Base-by-base conservation (phyloP, 192 early-diverging fungal genomes). In the Mortierella hygrophila region DNA sequence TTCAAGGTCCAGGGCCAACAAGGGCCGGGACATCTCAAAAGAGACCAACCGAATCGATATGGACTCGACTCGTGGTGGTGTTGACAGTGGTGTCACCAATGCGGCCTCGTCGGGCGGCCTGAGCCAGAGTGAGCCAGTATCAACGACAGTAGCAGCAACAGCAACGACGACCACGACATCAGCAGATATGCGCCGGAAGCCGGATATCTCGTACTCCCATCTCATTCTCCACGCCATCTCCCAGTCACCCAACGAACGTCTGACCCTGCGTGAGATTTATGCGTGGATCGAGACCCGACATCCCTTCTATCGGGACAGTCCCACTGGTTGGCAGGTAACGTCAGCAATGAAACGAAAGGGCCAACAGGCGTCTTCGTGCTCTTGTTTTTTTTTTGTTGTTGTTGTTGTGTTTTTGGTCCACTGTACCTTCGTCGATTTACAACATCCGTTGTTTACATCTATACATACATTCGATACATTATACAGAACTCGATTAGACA, bases 201-300 rank as follows among this genome's bases (percentile, higher is more conserved):
- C 97, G 32, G 91, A 95, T 29, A 93, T 95, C 70, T 95, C 96
- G 9, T 98, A 98, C 85, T 93, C 95, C 0, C 92, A 92, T 10
- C 83, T 98, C 6, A 97, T 98, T 69, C 93, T 94, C 0, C 94
- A 98, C 68, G 97, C 96, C 0, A 97, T 98, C 73, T 47, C 94
- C 9, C 85, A 91, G 16, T 91, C 91, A 16, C 82, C 92, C 23
- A 85, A 90, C 38, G 80, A 92, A 41, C 88, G 90, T 63, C 90
- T 98, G 89, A 97, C 97, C 10, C 88, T 98, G n/a, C 91, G 92
- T 52, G 96, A 97, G 38, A 97, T 98, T 29, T 98, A 98, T 89
- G 80, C 92, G 26, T 97, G 94, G 91, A 94, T 97, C 26, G 91
- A 90, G 72, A 84, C 89, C 2, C 90, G 94, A 79, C 96, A 96